Base-by-base conservation (phyloP, 805 yeast genomes). In the Candida gorgasii region DNA sequence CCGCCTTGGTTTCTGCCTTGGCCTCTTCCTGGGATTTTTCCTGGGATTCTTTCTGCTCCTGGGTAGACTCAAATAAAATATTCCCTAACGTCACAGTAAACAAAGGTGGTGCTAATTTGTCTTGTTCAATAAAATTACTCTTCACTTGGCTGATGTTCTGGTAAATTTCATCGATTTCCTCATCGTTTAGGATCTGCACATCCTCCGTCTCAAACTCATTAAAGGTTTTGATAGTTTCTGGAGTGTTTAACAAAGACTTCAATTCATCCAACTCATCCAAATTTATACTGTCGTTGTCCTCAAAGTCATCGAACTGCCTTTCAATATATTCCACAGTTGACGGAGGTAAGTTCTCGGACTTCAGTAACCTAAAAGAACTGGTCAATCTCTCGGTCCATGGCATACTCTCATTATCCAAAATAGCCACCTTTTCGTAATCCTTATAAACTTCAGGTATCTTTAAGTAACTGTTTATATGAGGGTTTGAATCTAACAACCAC, bases 81-180 rank as follows among this genome's bases (percentile, higher is more conserved):
- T 62, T 59, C n/a, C 78, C 78, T 17, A 72, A 57, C 1, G 74
- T 62, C 6, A 62, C 56, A 0, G 72, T 62, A 39, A 70, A 58
- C 4, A 64, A 52, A 1, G 70, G 65, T 6, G 40, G 44, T 31
- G 58, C 14, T 15, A 41, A 4, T 17, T 41, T 41, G 36, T 62
- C 61, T 4, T 52, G 47, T 22, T 36, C 40, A 15, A 36, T 29
- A 16, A 41, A 35, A n/a, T n/a, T 36, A 28, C 12, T 36, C 15
- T 31, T 31, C 6, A 34, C 12, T n/a, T 29, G 27, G 13, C 19
- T 36, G 19, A 27, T 14, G 26, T 57, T 44, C 3, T 41, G 6
- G 47, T 60, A 64, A 12, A 70, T 46, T 5, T 40, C 39, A 14
- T 59, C 55, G 16, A 55, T 49, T 29, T 55, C 50, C 1, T 43